Base-by-base conservation (phyloP, 306 rosid genomes). In the Nissolia schottii region DNA sequence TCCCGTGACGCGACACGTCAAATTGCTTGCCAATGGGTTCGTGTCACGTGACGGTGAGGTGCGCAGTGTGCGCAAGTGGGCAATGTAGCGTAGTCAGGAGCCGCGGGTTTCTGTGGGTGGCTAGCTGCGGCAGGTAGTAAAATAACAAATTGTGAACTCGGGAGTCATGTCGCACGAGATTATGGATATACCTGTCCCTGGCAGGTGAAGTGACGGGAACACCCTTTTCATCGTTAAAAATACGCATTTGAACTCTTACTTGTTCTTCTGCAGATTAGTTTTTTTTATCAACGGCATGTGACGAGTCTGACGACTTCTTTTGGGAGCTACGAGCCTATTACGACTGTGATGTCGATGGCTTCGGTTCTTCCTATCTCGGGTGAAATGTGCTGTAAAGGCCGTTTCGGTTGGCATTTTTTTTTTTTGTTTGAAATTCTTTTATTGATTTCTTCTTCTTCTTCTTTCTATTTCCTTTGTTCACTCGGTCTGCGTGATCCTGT, bases 401-500 rank as follows among this genome's bases (percentile, higher is more conserved):
- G 15, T 0, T 25, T 1, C 0, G 14, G 23, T 2, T 37, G 40
- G 51, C 19, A n/a, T 3, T 43, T 43, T 49, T 71, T 49, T 61
- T 67, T 64, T 71, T 22, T 3, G 23, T 43, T 64, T 37, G 3
- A 22, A 38, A 6, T 1, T 2, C n/a, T n/a, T 64, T 51, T 27
- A 60, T 59, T 45, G 6, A 3, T 41, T 22, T 43, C n/a, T 59
- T 12, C 20, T 48, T 6, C 6, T 6, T 6, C 11, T 7, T 18
- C 55, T 48, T 15, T 13, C n/a, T 1, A 0, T 11, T 43, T 43
- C 15, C 35, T 18, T 68, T 60, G 23, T 45, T 67, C 80, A 22
- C 80, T 69, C 22, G 80, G 32, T 62, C 20, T 67, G 84, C 76
- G 80, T 82, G 80, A 77, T 54, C 64, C 38, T 57, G 48, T 56